Evolutionary conservation across 2,329 filamentous ascomycete genomes (phyloP).

Genomic region (Alternaria burnsii): DNA sequence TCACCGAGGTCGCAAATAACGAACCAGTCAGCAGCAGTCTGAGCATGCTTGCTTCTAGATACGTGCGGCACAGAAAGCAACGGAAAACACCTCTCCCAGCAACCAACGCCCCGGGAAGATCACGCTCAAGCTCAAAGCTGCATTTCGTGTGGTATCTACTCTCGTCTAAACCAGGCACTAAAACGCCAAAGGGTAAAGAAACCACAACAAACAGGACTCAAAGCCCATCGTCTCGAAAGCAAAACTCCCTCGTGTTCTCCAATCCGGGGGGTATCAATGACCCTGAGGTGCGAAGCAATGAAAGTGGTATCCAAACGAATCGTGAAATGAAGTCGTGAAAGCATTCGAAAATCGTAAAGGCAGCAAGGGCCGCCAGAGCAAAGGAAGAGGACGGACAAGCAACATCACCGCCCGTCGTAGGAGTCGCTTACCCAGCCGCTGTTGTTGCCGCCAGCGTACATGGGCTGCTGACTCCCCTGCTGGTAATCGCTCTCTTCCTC

Average conservation of each 20-base stretch:
- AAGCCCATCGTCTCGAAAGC: neutral
- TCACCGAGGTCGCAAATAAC: neutral
- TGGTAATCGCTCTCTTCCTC: constrained; percentile 70
- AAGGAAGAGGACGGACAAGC: neutral
- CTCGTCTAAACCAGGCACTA: constrained; percentile 9
- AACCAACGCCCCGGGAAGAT: neutral
- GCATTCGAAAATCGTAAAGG: constrained; percentile 9
- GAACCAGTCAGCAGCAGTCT: too few relatives aligned
- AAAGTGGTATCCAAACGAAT: constrained; percentile 30
- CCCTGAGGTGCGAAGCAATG: constrained; percentile 20
- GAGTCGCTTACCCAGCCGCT: constrained; percentile 50
- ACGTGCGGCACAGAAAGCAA: too few relatives aligned
- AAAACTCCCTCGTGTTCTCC: constrained; percentile 13
- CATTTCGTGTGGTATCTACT: constrained; percentile 16
- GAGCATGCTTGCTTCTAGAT: neutral
- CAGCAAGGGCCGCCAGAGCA: neutral
- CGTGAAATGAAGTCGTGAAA: constrained; percentile 17
- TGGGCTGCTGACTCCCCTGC: constrained; percentile 33
- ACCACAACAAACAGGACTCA: neutral
- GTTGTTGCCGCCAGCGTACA: constrained; percentile 40
- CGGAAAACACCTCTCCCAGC: too few relatives aligned
- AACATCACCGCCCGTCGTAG: constrained; percentile 20
- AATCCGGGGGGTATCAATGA: constrained; percentile 26
- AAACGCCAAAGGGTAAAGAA: constrained; percentile 5
- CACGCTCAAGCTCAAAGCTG: neutral